These are phyloP conservation scores for Clitocybe nebularis DNA, from an alignment of 1,284 basidiomycete species.

Conservation along the genomic window DNA sequence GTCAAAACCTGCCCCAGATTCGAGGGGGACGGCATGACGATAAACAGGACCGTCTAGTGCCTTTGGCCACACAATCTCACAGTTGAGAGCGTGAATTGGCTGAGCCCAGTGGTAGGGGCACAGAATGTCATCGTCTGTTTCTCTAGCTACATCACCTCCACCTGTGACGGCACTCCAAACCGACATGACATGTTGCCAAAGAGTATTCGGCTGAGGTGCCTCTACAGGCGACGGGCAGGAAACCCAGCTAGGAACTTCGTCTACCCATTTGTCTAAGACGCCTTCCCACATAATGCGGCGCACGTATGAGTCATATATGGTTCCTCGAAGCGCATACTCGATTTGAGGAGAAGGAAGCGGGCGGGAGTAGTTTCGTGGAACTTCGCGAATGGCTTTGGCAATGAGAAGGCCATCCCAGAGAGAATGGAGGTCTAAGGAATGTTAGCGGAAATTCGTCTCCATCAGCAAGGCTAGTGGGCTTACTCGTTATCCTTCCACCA, in stretches of 20 bases:
- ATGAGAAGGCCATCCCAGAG: constrained; percentile 85
- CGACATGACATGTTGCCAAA: constrained; percentile 27
- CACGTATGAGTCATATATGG: constrained; percentile 87
- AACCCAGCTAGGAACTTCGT: constrained; percentile 61
- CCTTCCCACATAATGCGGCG: constrained; percentile 87
- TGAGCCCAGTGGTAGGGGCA: constrained; percentile 81
- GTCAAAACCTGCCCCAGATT: constrained; percentile 18
- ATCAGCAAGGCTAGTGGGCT: no score
- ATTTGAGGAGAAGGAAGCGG: constrained; percentile 65
- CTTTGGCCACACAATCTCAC: constrained; percentile 73
- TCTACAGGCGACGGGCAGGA: constrained; percentile 46
- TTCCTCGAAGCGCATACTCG: constrained; percentile 70
- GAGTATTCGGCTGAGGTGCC: constrained; percentile 17
- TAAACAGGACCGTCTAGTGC: constrained; percentile 52
- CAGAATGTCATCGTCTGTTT: constrained; percentile 57
- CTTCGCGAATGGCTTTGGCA: constrained; percentile 73
- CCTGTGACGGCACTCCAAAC: constrained; percentile 16
- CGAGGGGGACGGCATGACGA: constrained; percentile 13
- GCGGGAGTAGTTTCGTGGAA: constrained; percentile 70
- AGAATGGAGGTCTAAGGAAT: constrained; percentile 76
- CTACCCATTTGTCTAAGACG: constrained; percentile 59
- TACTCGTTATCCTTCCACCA: constrained; percentile 65
- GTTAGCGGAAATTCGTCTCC: no score
- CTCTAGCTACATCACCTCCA: constrained; percentile 14
- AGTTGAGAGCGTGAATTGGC: constrained; percentile 73